Conservation (phyloP, 768 basidiomycete genomes). For the Agrocybe pediades region DNA sequence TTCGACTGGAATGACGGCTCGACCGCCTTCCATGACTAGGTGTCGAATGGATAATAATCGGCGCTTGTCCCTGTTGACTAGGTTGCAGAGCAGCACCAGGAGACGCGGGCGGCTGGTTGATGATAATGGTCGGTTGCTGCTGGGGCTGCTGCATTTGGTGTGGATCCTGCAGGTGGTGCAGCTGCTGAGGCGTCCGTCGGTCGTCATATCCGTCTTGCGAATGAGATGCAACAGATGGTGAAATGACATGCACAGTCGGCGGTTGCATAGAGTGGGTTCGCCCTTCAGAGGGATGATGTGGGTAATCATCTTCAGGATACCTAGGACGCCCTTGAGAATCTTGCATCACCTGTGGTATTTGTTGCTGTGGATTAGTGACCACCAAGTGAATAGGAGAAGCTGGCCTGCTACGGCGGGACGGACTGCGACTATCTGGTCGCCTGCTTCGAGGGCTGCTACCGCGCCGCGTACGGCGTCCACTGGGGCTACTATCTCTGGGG, state of each 20-base stretch:
- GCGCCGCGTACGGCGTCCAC: constrained; percentile 6
- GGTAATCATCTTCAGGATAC: not conserved
- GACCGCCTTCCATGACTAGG: constrained; percentile 7
- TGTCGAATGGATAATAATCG: constrained; percentile 17
- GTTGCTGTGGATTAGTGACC: constrained; percentile 16
- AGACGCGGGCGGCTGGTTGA: constrained; percentile 20
- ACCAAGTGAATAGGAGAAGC: constrained; percentile 9
- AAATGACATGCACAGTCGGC: constrained; percentile 18
- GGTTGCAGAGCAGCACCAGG: constrained; percentile 13
- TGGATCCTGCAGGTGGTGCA: not conserved
- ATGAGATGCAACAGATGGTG: constrained; percentile 18
- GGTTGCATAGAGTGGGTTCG: constrained; percentile 4
- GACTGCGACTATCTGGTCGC: constrained; percentile 9
- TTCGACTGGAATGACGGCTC: not conserved
- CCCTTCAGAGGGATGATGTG: constrained; percentile 5
- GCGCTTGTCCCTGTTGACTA: constrained; percentile 24
- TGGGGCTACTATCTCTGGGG: constrained; percentile 5
- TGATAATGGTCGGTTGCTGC: constrained; percentile 29
- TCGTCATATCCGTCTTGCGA: constrained; percentile 14
- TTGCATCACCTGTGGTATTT: constrained; percentile 17
- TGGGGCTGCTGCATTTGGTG: constrained; percentile 16
- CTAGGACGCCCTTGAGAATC: constrained; percentile 10
- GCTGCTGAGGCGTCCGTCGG: not conserved
- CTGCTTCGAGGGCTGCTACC: constrained; percentile 19
- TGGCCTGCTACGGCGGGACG: constrained; percentile 11